phyloP scores from a whole-genome alignment of 2,329 filamentous ascomycete species.

The Penicillium sp. region DNA sequence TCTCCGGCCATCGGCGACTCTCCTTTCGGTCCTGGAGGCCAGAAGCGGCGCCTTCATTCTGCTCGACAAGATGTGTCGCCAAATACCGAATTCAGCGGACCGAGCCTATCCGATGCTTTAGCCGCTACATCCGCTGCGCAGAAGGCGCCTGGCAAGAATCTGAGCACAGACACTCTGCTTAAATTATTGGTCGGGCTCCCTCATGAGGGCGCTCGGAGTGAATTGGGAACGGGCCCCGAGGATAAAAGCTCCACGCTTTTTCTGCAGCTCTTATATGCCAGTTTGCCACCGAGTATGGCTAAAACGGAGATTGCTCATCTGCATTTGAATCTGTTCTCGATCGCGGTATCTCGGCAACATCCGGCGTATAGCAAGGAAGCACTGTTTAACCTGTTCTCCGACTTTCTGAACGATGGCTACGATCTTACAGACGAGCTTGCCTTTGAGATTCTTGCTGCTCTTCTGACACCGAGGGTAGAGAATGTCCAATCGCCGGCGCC shows the following conservation, averaged over 20 bases:
- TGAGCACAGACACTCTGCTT: slow-evolving; percentile 23
- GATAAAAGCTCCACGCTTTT: slow-evolving; percentile 43
- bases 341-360: slow-evolving; percentile 39
- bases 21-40: slow-evolving; percentile 24
- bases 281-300: slow-evolving; percentile 27
- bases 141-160: slow-evolving; percentile 7
- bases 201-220: slow-evolving; percentile 26
- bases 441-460: slow-evolving; percentile 34
- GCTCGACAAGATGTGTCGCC: slow-evolving; percentile 4
- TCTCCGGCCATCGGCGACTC: slow-evolving; percentile 16
- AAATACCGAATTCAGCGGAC: neutral
- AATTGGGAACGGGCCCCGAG: slow-evolving; percentile 36
- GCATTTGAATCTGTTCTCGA: slow-evolving; percentile 36
- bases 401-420: slow-evolving; percentile 34
- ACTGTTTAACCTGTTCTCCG: slow-evolving; percentile 33
- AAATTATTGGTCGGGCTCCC: slow-evolving; percentile 29
- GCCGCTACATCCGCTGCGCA: neutral
- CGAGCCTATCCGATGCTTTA: slow-evolving; percentile 1
- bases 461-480: slow-evolving; percentile 30
- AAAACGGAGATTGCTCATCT: slow-evolving; percentile 28
- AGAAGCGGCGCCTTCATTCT: slow-evolving; percentile 30
- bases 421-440: slow-evolving; percentile 34
- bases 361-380: slow-evolving; percentile 34
- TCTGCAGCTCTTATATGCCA: slow-evolving; percentile 38
- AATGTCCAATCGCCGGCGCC: slow-evolving; percentile 6